Evolutionary conservation across 192 early-diverging fungal species (phyloP), one percentile per base, ranked within the genome.

Genomic region (Coemansia asiatica): DNA sequence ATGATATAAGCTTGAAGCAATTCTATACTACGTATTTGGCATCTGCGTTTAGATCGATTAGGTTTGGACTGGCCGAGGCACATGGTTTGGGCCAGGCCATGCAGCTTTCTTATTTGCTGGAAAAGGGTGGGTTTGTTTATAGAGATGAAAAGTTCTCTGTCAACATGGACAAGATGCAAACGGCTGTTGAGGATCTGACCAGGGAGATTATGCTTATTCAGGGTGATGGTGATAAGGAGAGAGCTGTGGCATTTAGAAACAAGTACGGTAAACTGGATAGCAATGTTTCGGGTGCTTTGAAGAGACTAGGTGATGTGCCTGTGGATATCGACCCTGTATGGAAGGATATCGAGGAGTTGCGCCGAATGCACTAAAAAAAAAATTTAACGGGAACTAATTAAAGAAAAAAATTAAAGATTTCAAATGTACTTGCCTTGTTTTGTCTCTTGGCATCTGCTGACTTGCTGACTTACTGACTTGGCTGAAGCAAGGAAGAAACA

Each of bases 1-100:
- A 84, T 19, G 76, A 87, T 28, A 85, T 89, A 16, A 81, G 76
- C 0, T 73, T 84, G 40, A 69, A 83, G 35, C 78, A 88, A 51
- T 89, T 91, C 69, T 91, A 88, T 66, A 85, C 85, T 12, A 90
- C 90, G 8, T 92, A 86, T 64, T 65, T 92, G 68, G 89, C 88
- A 0, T 89, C 88, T 21, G 85, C 90, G 4, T 89, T 92, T 69
- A 75, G 88, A 26, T 87, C 85, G 5, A 86, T 92, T 44, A 82
- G 88, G 18, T 92, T 92, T 57, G 90, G 88, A 8, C 83, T 90
- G 35, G 79, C 76, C 1, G 88, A 90, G 69, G 89, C 87, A 0
- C 89, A 92, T 64, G 89, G 88, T 0, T 54, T 85, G 60, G 90
- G 90, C 36, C 90, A 90, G 70, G 87, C 85, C 16, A 87, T 87